A percentile compares a stretch with the other conserved stretches of the same genome.
Conservation (phyloP, 257 asterid species). For the Lycium barbarum region DNA sequence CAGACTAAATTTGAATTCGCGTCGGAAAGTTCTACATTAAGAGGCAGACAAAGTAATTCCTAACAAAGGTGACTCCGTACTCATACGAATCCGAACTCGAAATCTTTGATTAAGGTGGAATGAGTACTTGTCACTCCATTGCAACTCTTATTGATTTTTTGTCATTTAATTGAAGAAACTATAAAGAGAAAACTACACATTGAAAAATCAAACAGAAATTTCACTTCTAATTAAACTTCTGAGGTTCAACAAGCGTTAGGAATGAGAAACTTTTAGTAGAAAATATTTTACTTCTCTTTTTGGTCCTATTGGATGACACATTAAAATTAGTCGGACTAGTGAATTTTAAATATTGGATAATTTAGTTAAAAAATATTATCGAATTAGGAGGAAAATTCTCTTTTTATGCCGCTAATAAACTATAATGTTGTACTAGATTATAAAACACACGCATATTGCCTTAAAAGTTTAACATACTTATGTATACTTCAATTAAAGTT, state of each 20-base stretch:
- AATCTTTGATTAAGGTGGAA: too few relatives aligned
- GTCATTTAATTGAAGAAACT: not conserved
- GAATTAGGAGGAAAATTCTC: not conserved
- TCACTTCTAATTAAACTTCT: not conserved
- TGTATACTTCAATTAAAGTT: too few relatives aligned
- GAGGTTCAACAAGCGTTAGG: not conserved
- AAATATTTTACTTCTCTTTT: too few relatives aligned
- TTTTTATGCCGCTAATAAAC: not conserved
- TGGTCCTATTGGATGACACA: not conserved
- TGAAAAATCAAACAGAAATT: not conserved
- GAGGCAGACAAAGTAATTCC: too few relatives aligned
- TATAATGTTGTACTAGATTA: not conserved
- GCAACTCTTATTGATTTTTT: too few relatives aligned
- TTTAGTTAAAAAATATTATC: not conserved
- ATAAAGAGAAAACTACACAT: not conserved
- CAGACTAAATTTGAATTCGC: too few relatives aligned
- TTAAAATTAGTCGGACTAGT: not conserved
- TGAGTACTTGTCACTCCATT: too few relatives aligned
- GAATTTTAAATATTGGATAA: not conserved
- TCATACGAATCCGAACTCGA: too few relatives aligned
- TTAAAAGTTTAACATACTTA: not conserved
- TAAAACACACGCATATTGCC: not conserved
- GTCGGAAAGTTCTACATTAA: too few relatives aligned
- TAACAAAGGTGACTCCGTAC: too few relatives aligned
- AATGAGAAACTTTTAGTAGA: not conserved